Evolutionary conservation across 306 rosid species (phyloP).

Genomic region (Betula pendula): DNA sequence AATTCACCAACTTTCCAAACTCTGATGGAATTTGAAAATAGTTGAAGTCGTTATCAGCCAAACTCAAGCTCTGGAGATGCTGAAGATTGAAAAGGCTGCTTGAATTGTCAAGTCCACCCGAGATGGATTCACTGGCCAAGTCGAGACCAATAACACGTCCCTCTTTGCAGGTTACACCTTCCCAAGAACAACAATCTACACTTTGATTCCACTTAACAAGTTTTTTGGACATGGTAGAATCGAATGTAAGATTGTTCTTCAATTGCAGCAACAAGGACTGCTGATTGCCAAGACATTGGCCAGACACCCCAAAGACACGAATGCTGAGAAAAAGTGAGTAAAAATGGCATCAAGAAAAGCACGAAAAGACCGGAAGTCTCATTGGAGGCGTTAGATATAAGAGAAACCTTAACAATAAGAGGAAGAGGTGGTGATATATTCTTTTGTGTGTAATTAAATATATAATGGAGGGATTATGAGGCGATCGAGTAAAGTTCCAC

Average conservation of each 20-base stretch:
- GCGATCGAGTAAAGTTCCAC: no score
- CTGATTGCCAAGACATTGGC: background rate
- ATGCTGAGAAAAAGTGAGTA: background rate
- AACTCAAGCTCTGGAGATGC: background rate
- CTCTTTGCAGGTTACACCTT: background rate
- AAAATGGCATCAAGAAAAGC: background rate
- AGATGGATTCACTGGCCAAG: background rate
- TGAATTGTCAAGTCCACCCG: background rate
- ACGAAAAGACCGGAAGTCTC: constrained; percentile 34
- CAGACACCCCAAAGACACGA: background rate
- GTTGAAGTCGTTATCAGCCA: background rate
- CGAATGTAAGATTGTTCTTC: background rate
- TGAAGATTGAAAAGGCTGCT: constrained; percentile 11
- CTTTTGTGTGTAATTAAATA: no score
- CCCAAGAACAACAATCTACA: background rate
- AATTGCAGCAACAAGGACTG: background rate
- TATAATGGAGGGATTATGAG: no score
- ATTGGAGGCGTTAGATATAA: background rate
- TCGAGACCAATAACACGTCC: constrained; percentile 6
- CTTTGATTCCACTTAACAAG: background rate
- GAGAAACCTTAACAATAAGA: no score
- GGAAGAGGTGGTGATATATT: no score
- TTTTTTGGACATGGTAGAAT: background rate
- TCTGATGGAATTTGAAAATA: background rate
- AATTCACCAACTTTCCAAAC: background rate